phyloP scores from a whole-genome alignment of 345 rosid species.

The Populus alba region DNA sequence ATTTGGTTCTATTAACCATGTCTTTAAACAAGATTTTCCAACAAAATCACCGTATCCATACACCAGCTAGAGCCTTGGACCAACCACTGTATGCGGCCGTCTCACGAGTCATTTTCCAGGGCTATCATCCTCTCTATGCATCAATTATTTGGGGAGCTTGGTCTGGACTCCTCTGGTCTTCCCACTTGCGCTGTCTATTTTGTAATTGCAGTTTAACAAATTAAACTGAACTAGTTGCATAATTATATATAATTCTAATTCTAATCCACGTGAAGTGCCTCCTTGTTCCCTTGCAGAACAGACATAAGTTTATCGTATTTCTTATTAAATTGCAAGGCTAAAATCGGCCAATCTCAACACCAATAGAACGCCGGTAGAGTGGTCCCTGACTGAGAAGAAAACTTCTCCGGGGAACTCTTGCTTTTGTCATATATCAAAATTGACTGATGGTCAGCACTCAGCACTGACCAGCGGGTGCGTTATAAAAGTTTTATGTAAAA shows the following conservation, averaged over 20 bases:
- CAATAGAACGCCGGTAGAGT: neutral
- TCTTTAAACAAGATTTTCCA: neutral
- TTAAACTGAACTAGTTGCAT: neutral
- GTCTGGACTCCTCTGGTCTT: constrained; percentile 5
- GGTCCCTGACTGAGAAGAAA: neutral
- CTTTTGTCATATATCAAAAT: neutral
- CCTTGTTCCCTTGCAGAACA: constrained; percentile 16
- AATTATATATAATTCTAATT: neutral
- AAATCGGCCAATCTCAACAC: neutral
- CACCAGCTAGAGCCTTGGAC: neutral
- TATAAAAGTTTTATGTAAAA: too few species aligned
- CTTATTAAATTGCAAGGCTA: neutral
- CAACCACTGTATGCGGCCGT: neutral
- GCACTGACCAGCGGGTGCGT: neutral
- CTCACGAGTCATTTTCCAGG: neutral
- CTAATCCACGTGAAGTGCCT: constrained; percentile 27
- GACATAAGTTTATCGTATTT: neutral
- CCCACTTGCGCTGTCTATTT: constrained; percentile 18
- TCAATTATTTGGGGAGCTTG: constrained; percentile 5
- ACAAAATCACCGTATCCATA: neutral
- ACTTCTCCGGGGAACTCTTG: neutral
- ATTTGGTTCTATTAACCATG: too few species aligned
- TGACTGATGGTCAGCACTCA: neutral
- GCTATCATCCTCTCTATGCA: neutral
- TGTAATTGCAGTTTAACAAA: neutral